Evolutionary conservation across 164 flowering plant species (phyloP).

Genomic region (grape (Vitis vinifera)): ASM3070453v1 NC_081812.1:12652001-12652500

Average conservation of each 20-base stretch:
- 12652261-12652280: constrained; percentile 25
- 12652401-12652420: constrained; percentile 90
- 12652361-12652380: constrained; percentile 42
- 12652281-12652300: constrained; percentile 50
- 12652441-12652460: constrained; percentile 83
- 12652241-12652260: constrained; percentile 1
- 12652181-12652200: constrained; percentile 34
- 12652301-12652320: constrained; percentile 84
- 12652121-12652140: neutral
- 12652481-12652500: constrained; percentile 80
- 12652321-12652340: constrained; percentile 26
- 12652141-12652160: constrained; percentile 82
- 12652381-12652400: constrained; percentile 29
- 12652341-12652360: constrained; percentile 71
- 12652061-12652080: neutral
- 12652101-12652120: neutral
- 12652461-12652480: constrained; percentile 77
- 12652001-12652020: neutral
- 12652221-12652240: constrained; percentile 5
- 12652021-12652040: constrained; percentile 2
- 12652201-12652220: constrained; percentile 19
- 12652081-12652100: neutral
- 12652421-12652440: constrained; percentile 94
- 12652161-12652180: constrained; percentile 73
- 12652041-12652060: too few relatives aligned